Conservation (phyloP, 1,284 basidiomycete genomes). For the Hemileia vastatrix region DNA sequence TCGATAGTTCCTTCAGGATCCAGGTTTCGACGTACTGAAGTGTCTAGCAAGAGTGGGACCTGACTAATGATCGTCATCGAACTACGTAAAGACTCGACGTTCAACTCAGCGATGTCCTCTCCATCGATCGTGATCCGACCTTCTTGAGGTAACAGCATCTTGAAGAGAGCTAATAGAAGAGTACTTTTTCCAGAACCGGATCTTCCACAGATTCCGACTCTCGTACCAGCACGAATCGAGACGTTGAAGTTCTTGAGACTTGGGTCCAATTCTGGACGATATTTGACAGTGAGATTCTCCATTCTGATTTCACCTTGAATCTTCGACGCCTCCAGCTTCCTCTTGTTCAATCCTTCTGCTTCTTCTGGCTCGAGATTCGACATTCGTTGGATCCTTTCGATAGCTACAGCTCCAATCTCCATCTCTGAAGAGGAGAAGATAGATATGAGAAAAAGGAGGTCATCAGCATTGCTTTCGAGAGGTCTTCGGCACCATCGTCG, state of each 20-base stretch:
- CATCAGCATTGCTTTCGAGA: too few relatives aligned
- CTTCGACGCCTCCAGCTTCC: not conserved
- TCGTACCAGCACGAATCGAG: conserved; percentile 25
- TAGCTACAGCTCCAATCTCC: conserved; percentile 32
- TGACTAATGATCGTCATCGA: conserved; percentile 30
- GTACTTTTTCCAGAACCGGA: conserved; percentile 34
- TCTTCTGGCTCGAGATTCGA: conserved; percentile 25
- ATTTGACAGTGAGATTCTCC: conserved; percentile 27
- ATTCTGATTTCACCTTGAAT: conserved; percentile 24
- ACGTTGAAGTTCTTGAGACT: conserved; percentile 31
- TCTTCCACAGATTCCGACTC: conserved; percentile 30
- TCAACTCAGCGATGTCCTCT: conserved; percentile 18
- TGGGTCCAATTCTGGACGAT: conserved; percentile 26
- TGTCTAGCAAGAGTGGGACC: conserved; percentile 24
- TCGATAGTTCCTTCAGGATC: conserved; percentile 22
- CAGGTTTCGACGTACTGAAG: conserved; percentile 32
- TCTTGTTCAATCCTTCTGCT: conserved; percentile 4
- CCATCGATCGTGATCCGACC: conserved; percentile 33
- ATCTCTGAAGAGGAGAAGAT: conserved; percentile 31
- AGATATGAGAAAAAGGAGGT: not conserved
- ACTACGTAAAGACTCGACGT: conserved; percentile 25
- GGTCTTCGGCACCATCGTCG: too few relatives aligned
- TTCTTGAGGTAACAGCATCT: conserved; percentile 30
- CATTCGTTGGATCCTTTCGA: conserved; percentile 32
- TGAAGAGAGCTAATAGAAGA: conserved; percentile 31